Conservation (phyloP, 306 rosid species). For the Gillenia trifoliata region DNA sequence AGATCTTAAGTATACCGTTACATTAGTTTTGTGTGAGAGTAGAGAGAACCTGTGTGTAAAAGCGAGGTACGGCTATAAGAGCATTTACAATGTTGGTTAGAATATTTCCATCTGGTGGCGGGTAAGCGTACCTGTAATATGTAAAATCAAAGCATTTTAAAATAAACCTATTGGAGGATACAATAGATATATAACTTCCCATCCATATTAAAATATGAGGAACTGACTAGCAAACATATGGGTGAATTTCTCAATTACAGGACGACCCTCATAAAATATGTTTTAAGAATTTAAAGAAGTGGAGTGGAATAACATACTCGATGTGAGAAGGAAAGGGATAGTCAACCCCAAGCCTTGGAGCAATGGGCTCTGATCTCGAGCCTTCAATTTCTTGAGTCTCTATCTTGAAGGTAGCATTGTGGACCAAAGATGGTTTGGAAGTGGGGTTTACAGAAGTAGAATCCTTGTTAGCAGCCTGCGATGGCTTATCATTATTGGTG, state of each 20-base stretch:
- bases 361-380: constrained; percentile 58
- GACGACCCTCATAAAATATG: neutral
- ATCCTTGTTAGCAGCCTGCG: constrained; percentile 31
- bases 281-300: neutral
- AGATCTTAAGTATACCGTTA: constrained; percentile 8
- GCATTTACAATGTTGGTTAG: constrained; percentile 90
- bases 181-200: neutral
- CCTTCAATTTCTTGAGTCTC: constrained; percentile 28
- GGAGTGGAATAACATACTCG: constrained; percentile 48
- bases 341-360: constrained; percentile 80
- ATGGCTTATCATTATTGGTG: constrained; percentile 22
- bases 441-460: constrained; percentile 22
- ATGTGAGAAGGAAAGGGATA: constrained; percentile 91
- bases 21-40: constrained; percentile 11
- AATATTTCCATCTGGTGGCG: constrained; percentile 95
- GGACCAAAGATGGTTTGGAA: constrained; percentile 10
- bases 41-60: constrained; percentile 76
- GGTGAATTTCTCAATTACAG: too few relatives aligned
- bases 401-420: constrained; percentile 25
- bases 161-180: constrained; percentile 1
- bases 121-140: constrained; percentile 79
- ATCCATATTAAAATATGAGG: neutral
- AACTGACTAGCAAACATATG: too few relatives aligned
- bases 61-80: constrained; percentile 90
- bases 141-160: constrained; percentile 18